Evolutionary conservation across 2,329 filamentous ascomycete species (phyloP), one percentile per base, ranked within the genome.

Genomic region (Ciborinia camelliae): DNA sequence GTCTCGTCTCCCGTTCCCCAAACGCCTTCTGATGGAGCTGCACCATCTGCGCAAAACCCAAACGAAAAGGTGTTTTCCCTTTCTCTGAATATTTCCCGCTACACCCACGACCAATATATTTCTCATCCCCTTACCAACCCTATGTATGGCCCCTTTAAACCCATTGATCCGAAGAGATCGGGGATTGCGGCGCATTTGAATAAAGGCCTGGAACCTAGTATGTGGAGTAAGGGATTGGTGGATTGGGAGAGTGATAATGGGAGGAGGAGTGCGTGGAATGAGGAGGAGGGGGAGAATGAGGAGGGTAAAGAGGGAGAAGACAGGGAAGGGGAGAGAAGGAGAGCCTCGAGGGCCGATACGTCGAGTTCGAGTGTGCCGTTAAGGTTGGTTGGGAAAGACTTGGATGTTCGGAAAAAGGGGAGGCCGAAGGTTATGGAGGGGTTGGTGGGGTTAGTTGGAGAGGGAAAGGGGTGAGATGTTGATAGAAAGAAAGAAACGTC

Each of bases 191-290:
- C 68, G 3, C 66, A 69, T 10, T 64, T 76, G 3, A 41, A 61
- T 0, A 64, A 66, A 12, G 64, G 63, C 1, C 47, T 74, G 1
- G 68, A 70, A 5, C 28, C 62, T 4, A 66, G 66, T 8, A 54
- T 70, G 15, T 69, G 65, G 66, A 63, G 67, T 9, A 62, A 63
- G 4, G 74, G 73, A 1, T 26, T 76, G 45, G 50, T 59, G 10
- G 74, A 76, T 62, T 76, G 74, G 74, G 74, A 74, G 26, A 73
- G 72, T 5, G 71, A 71, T 61, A 51, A 55, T 4, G 30, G 59
- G 20, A 58, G 45, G 47, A 63, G 63, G 12, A 67, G 59, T 55
- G 64, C 26, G 12, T 63, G 57, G 55, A 41, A 41, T 35, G 39
- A 58, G 4, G 65, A 51, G 37, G 43, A 23, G 9, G 43, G 20